Evolutionary conservation across 2,329 filamentous ascomycete species (phyloP).

Genomic region (Stromatinia cepivora): DNA sequence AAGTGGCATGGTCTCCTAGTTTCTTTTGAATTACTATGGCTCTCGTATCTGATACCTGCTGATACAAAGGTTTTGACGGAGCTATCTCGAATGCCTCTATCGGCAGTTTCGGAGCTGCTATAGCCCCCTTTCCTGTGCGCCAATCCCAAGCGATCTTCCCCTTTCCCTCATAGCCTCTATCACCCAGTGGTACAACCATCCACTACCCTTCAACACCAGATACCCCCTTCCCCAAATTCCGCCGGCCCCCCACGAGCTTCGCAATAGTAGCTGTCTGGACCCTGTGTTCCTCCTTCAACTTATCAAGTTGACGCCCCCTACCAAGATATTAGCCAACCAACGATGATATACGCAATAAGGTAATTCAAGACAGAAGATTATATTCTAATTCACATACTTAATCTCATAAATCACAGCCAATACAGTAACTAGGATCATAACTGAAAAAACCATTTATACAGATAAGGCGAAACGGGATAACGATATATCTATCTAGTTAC

Average conservation of each 20-base stretch:
- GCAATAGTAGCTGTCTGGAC: background rate
- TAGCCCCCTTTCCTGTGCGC: constrained; percentile 54
- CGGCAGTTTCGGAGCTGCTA: no score
- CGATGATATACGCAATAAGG: background rate
- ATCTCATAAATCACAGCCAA: no score
- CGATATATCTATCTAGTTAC: no score
- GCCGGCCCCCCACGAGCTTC: background rate
- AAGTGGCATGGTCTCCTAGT: no score
- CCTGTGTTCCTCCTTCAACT: background rate
- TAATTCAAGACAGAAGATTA: background rate
- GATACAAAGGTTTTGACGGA: no score
- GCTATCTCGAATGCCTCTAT: no score
- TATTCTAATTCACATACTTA: no score
- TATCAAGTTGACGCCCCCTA: background rate
- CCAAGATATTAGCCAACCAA: background rate
- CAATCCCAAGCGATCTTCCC: background rate
- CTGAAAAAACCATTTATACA: no score
- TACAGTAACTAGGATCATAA: no score
- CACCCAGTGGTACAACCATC: background rate
- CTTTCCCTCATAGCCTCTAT: background rate
- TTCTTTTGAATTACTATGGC: no score
- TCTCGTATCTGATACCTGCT: no score
- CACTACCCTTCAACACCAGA: background rate
- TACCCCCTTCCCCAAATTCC: fast-evolving
- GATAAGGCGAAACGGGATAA: no score